A percentile compares a stretch with the other conserved stretches of the same genome.
Conservation (phyloP, 306 rosid genomes). For the Gleditsia sinensis region DNA sequence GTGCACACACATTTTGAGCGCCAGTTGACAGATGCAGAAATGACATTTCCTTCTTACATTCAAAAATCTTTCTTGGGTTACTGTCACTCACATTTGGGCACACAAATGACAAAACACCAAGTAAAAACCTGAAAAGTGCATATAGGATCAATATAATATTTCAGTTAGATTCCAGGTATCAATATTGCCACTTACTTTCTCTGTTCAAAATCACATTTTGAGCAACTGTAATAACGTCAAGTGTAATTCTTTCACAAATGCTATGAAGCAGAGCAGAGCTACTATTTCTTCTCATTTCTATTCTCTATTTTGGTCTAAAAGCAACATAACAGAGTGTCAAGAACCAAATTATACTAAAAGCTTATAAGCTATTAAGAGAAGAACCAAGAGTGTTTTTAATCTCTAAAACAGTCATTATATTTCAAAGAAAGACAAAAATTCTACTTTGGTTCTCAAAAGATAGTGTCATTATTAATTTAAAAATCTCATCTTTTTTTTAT, state of each 20-base stretch:
- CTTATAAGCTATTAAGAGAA: not conserved
- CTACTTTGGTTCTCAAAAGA: no score
- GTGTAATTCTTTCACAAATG: not conserved
- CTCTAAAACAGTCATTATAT: not conserved
- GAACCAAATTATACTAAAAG: no score
- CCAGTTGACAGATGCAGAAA: not conserved
- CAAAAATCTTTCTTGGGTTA: not conserved
- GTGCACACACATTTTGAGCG: not conserved
- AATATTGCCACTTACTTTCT: not conserved
- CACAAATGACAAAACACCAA: not conserved
- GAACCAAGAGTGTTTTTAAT: not conserved
- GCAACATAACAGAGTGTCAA: not conserved
- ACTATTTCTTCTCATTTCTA: not conserved
- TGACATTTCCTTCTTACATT: not conserved
- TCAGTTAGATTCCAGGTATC: not conserved
- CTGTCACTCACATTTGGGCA: not conserved
- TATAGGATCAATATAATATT: no score
- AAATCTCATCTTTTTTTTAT: no score
- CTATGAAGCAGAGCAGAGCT: not conserved
- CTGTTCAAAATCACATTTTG: not conserved
- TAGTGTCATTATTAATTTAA: no score
- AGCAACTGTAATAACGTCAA: not conserved
- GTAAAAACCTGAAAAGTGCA: not conserved
- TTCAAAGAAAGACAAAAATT: no score
- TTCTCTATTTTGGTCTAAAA: not conserved